phyloP scores from a whole-genome alignment of 2,329 filamentous ascomycete species.

The Thielaviopsis populi region DNA sequence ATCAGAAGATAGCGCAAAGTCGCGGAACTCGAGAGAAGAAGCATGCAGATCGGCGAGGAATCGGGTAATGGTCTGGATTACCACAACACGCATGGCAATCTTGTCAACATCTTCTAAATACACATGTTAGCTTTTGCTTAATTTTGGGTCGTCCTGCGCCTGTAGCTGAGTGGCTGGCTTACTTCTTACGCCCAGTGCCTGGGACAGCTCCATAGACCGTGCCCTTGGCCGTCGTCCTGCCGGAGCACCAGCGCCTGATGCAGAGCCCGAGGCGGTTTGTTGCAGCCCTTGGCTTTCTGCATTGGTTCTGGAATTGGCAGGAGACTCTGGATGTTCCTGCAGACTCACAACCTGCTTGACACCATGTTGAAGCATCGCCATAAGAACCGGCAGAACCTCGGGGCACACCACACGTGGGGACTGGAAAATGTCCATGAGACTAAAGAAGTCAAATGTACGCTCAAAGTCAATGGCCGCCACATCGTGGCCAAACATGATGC shows the following conservation, averaged over 20 bases:
- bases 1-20: constrained; percentile 65
- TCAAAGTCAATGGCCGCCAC: constrained; percentile 60
- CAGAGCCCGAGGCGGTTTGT: neutral
- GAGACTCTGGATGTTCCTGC: constrained; percentile 44
- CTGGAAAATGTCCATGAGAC: constrained; percentile 59
- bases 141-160: neutral
- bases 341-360: constrained; percentile 54
- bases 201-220: constrained; percentile 51
- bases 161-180: constrained; percentile 23
- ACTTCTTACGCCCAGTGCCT: constrained; percentile 42
- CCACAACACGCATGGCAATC: constrained; percentile 35
- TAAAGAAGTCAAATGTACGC: constrained; percentile 57
- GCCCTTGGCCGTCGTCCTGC: constrained; percentile 29
- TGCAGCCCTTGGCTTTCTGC: neutral
- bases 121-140: constrained; percentile 16
- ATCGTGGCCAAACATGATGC: constrained; percentile 74
- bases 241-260: neutral
- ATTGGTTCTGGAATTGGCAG: constrained; percentile 20
- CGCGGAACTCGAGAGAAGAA: constrained; percentile 63
- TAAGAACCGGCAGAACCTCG: constrained; percentile 65
- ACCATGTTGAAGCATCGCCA: constrained; percentile 74
- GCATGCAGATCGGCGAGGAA: constrained; percentile 67
- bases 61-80: constrained; percentile 61
- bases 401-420: constrained; percentile 55
- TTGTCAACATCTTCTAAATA: constrained; percentile 15